phyloP scores from a whole-genome alignment of 768 basidiomycete genomes.

The Boletus rubescentipes region DNA sequence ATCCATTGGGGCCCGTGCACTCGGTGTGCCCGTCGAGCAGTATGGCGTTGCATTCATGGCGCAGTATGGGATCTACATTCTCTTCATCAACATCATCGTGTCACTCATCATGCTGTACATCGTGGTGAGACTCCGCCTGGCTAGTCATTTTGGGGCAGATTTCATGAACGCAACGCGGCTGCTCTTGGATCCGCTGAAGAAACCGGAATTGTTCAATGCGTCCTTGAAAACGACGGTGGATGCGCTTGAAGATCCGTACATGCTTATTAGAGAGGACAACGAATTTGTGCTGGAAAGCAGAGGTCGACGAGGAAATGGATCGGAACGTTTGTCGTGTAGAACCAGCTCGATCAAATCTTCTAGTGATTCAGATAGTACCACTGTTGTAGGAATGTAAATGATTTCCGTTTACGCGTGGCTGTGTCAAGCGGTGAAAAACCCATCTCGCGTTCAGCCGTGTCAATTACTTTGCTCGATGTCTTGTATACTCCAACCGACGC shows the following conservation, averaged over 20 bases:
- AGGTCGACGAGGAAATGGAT: background rate
- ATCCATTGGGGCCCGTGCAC: fast-evolving
- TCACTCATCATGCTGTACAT: slow-evolving; percentile 9
- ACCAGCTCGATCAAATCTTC: background rate
- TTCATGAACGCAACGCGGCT: slow-evolving; percentile 10
- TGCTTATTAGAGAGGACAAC: slow-evolving; percentile 1
- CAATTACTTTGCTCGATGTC: slow-evolving; percentile 17
- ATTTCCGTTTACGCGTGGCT: slow-evolving; percentile 23
- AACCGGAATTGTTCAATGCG: slow-evolving; percentile 13
- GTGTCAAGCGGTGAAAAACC: slow-evolving; percentile 6
- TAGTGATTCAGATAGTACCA: no score
- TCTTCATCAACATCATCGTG: slow-evolving; percentile 9
- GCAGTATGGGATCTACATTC: background rate
- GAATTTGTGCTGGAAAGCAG: background rate
- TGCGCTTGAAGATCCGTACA: background rate
- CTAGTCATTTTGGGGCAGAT: slow-evolving; percentile 5
- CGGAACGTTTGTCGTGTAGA: background rate
- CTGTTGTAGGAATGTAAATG: background rate
- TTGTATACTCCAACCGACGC: slow-evolving; percentile 19
- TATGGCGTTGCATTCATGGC: background rate
- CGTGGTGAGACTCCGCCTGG: slow-evolving; percentile 4
- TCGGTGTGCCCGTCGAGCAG: background rate
- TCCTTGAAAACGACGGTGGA: slow-evolving; percentile 1
- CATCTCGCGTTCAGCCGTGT: background rate
- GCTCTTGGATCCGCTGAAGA: slow-evolving; percentile 13